Base-by-base conservation (phyloP, 495 filamentous ascomycete species). In the Hyaloscypha hepaticicola region DNA sequence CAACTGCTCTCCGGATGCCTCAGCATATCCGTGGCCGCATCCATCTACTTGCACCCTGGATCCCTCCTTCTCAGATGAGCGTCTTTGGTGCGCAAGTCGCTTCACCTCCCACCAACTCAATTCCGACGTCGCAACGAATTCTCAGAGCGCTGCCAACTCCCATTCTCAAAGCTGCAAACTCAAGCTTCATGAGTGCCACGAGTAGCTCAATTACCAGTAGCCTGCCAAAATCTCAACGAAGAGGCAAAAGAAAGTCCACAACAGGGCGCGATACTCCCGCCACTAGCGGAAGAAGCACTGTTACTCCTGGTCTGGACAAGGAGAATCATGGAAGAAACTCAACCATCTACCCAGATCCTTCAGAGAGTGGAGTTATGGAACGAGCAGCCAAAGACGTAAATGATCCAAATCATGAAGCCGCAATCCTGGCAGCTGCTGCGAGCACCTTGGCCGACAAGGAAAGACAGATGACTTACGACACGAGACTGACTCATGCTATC, bases 41-140 rank as follows among this genome's bases (percentile, higher is more conserved):
- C 26, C 95, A 99, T 76, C 86, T 99, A 9, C 82, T 99, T 14
- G 94, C 95, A 2, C 95, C 95, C 0, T 99, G 95, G 96, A 98
- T 99, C 48, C 95, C 95, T 1, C 95, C 95, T 0, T 96, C 92
- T n/a, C 95, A 99, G 71, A 90, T 98, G 80, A 93, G 87, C 38
- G 88, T 85, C 33, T 87, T 96, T 55, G 83, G 92, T 29, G 82
- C 88, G n/a, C 85, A 89, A 21, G 85, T 90, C 66, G 86, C 88
- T 12, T 78, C 89, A 11, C 86, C 90, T 0, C 92, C 92, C 0
- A 87, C 84, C 1, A 93, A 89, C 68, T 89, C 92, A 9, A 88
- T 99, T 51, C 96, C 95, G 11, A 94, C 94, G 49, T 89, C 91
- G 5, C 96, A 98, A 71, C 85, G 90, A 51, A 93, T 99, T 67